A percentile compares a stretch with the other conserved stretches of the same genome.
Evolutionary conservation across 257 asterid genomes (phyloP).

Genomic region (Ophiorrhiza pumila): DNA sequence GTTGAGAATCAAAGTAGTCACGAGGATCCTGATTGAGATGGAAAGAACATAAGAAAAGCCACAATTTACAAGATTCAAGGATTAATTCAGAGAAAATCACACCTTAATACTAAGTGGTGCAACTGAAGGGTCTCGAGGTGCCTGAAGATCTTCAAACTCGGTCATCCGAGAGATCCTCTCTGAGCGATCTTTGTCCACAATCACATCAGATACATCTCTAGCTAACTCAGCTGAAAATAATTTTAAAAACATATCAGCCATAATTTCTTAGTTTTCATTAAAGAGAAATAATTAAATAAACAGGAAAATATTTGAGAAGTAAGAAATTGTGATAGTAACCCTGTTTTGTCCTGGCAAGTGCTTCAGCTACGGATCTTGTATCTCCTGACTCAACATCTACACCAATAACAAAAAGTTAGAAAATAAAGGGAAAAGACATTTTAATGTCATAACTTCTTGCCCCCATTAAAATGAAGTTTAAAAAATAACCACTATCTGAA

Average conservation of each 20-base stretch:
- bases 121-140: conserved; percentile 77
- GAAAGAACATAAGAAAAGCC: conserved; percentile 25
- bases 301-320: background rate
- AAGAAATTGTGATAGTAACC: conserved; percentile 42
- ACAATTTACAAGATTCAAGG: conserved; percentile 9
- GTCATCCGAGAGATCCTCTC: conserved; percentile 62
- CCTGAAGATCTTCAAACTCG: conserved; percentile 95
- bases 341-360: conserved; percentile 67
- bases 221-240: conserved; percentile 58
- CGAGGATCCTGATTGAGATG: conserved; percentile 78
- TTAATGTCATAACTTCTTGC: conserved; percentile 6
- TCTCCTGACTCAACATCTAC: conserved; percentile 78
- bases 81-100: conserved; percentile 14
- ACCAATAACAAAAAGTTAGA: conserved; percentile 18
- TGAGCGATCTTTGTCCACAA: conserved; percentile 46
- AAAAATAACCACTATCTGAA: background rate
- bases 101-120: conserved; percentile 97
- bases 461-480: background rate
- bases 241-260: conserved; percentile 17
- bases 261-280: background rate
- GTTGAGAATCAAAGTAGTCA: conserved; percentile 95
- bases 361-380: conserved; percentile 90
- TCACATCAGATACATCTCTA: conserved; percentile 51
- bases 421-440: conserved; percentile 23
- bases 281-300: background rate